Conservation (phyloP, 2,329 filamentous ascomycete species). For the Nemania bipapillata region DNA sequence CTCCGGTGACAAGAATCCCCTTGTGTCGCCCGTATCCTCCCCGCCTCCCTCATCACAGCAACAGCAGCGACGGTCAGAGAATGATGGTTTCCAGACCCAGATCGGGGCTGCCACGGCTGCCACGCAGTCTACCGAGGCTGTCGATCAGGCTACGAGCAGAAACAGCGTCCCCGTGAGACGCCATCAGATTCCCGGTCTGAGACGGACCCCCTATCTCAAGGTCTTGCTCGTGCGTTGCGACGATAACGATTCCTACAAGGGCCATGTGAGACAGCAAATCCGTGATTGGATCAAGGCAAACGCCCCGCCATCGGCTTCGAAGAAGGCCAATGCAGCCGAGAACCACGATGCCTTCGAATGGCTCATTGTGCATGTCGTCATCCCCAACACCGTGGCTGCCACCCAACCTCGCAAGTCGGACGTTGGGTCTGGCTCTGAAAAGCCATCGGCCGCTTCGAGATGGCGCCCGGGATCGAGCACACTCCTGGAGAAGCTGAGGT, state of each 20-base stretch:
- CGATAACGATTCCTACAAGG: constrained; percentile 94
- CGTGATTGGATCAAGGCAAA: constrained; percentile 91
- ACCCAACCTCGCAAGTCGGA: constrained; percentile 74
- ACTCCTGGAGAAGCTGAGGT: constrained; percentile 86
- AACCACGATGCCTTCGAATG: constrained; percentile 98
- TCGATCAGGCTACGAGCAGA: constrained; percentile 53
- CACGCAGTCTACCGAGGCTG: constrained; percentile 53
- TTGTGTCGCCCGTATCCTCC: constrained; percentile 53
- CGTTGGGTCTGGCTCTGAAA: constrained; percentile 69
- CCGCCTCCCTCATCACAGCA: constrained; percentile 48
- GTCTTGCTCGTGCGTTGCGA: constrained; percentile 90
- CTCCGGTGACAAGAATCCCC: constrained; percentile 58
- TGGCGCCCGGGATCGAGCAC: constrained; percentile 84
- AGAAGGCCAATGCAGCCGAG: constrained; percentile 76
- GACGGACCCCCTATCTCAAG: constrained; percentile 93
- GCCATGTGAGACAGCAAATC: constrained; percentile 77
- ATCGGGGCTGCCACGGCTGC: constrained; percentile 47
- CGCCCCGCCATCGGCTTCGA: constrained; percentile 68
- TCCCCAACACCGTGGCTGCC: constrained; percentile 84
- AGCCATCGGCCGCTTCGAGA: constrained; percentile 68
- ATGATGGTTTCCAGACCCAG: constrained; percentile 72
- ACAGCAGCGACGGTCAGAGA: constrained; percentile 51
- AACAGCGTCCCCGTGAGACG: constrained; percentile 67
- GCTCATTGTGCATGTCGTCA: constrained; percentile 90
- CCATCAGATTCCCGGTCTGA: constrained; percentile 93